Conservation (phyloP, 352 stramenopile genomes). For the Globisporangium uncinulatum region DNA sequence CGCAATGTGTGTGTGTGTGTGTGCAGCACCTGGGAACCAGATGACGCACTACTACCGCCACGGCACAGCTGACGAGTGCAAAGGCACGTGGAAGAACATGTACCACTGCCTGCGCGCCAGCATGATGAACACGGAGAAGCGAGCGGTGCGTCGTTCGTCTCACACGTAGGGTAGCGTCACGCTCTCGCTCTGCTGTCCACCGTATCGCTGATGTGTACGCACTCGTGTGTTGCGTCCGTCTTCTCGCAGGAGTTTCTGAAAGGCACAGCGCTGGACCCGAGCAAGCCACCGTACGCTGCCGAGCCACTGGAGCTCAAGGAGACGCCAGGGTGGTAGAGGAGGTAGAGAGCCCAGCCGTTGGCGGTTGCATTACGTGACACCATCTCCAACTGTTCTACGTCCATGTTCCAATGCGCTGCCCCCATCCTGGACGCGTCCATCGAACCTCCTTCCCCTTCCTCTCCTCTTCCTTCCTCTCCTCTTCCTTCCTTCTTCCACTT, state of each 20-base stretch:
- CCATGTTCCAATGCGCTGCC: too few relatives aligned
- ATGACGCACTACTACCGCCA: slow-evolving; percentile 80
- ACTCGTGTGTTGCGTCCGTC: not conserved
- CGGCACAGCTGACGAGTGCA: slow-evolving; percentile 68
- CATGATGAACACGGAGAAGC: slow-evolving; percentile 76
- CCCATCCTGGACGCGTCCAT: too few relatives aligned
- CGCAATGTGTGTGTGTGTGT: not conserved
- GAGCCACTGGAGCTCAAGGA: slow-evolving; percentile 67
- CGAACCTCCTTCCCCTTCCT: too few relatives aligned
- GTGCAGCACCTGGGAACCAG: slow-evolving; percentile 65
- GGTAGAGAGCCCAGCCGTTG: not conserved
- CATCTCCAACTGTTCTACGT: too few relatives aligned
- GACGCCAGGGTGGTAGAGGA: slow-evolving; percentile 56
- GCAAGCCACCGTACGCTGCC: slow-evolving; percentile 39
- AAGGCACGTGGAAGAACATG: slow-evolving; percentile 79
- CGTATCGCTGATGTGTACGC: too few relatives aligned
- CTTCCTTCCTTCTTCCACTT: too few relatives aligned
- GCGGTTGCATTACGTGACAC: too few relatives aligned
- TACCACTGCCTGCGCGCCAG: slow-evolving; percentile 71
- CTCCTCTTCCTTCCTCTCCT: too few relatives aligned
- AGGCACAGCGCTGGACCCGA: slow-evolving; percentile 56
- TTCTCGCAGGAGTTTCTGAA: slow-evolving; percentile 48
- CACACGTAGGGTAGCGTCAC: not conserved
- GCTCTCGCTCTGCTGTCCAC: not conserved
- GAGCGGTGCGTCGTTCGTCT: slow-evolving; percentile 21